phyloP scores from a whole-genome alignment of 116 monocot species.

The Iris pallida region DNA sequence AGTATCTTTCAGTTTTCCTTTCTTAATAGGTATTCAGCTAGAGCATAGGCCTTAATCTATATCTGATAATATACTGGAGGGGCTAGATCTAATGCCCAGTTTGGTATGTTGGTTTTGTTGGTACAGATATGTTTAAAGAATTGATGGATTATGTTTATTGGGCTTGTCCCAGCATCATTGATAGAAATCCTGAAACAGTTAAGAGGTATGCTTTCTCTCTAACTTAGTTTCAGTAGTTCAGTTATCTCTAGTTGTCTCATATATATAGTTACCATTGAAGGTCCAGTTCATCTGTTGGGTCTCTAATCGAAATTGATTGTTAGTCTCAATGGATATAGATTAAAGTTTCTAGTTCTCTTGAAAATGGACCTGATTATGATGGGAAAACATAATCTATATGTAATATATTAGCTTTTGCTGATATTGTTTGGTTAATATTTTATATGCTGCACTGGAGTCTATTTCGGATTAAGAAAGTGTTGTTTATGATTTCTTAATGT shows the following conservation, averaged over 20 bases:
- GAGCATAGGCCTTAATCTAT: not conserved
- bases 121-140: slow-evolving; percentile 15
- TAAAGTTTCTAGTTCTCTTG: no score
- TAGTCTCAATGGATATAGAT: no score
- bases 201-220: slow-evolving; percentile 14
- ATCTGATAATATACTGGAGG: not conserved
- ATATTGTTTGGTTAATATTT: no score
- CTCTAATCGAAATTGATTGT: no score
- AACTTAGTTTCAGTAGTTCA: not conserved
- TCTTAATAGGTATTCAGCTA: slow-evolving; percentile 2
- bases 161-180: not conserved
- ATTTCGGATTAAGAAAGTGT: no score
- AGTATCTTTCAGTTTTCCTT: no score
- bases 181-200: slow-evolving; percentile 2
- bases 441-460: no score
- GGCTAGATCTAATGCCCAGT: not conserved
- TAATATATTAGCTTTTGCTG: no score
- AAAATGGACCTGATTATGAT: no score
- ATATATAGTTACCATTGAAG: slow-evolving; percentile 1
- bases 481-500: no score
- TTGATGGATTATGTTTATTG: slow-evolving; percentile 4
- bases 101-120: slow-evolving; percentile 14
- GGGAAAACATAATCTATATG: no score
- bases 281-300: not conserved
- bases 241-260: not conserved